phyloP scores from a whole-genome alignment of 768 basidiomycete genomes.

The Mycena indigotica region DNA sequence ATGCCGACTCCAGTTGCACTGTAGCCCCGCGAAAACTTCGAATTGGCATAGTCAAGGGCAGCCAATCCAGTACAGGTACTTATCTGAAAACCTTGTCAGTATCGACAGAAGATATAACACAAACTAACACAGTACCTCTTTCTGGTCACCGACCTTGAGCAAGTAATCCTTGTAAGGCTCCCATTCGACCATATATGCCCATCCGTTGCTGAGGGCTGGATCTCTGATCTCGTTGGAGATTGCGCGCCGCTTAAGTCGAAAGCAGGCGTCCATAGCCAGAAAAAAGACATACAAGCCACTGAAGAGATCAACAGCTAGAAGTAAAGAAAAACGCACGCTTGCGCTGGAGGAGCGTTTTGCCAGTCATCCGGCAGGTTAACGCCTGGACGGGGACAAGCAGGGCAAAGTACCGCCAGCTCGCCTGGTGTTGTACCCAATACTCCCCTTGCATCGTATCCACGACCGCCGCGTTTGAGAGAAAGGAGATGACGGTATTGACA shows the following conservation, averaged over 20 bases:
- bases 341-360: no score
- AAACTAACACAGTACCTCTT: constrained; percentile 4
- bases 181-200: no score
- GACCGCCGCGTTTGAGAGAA: constrained; percentile 14
- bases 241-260: no score
- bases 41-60: neutral
- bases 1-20: neutral
- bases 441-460: constrained; percentile 13
- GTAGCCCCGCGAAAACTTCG: neutral
- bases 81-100: constrained; percentile 6
- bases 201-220: no score
- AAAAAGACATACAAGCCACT: neutral
- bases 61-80: constrained; percentile 18
- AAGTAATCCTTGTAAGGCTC: constrained; percentile 9
- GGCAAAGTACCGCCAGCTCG: constrained; percentile 20
- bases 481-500: constrained; percentile 11
- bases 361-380: no score
- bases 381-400: constrained; percentile 26
- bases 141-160: constrained; percentile 4
- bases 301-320: no score
- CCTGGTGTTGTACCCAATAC: neutral
- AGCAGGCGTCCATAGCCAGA: no score
- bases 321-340: no score
- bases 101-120: constrained; percentile 3
- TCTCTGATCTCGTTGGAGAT: no score